phyloP scores from a whole-genome alignment of 768 basidiomycete species.

The Amanita fuliginea region DNA sequence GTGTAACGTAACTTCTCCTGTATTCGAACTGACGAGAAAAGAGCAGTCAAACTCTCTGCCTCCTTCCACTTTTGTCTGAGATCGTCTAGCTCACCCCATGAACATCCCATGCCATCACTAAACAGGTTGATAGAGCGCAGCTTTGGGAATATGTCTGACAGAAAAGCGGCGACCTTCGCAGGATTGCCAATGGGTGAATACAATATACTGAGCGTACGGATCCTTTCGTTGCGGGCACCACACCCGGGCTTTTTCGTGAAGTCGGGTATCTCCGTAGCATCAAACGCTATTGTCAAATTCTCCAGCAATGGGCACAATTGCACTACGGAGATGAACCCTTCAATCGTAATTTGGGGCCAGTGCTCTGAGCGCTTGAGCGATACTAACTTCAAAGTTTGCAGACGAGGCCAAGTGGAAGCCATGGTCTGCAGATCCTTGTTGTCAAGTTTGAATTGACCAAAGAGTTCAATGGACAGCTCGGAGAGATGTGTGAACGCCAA shows the following conservation, averaged over 20 bases:
- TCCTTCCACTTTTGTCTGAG: neutral
- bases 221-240: neutral
- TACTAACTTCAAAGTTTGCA: neutral
- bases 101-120: neutral
- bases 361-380: neutral
- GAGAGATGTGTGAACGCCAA: neutral
- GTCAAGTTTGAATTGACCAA: neutral
- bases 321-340: neutral
- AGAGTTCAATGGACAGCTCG: neutral
- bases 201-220: neutral
- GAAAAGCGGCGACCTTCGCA: neutral
- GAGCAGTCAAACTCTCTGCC: neutral
- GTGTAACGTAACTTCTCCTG: neutral
- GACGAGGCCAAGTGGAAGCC: neutral
- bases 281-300: neutral
- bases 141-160: slow-evolving; percentile 1
- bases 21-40: neutral
- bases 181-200: neutral
- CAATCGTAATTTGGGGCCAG: neutral
- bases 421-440: neutral
- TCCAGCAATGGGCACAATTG: neutral
- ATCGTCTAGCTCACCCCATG: too few relatives aligned
- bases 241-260: neutral
- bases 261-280: neutral
- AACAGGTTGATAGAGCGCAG: neutral